These are phyloP conservation scores for Anisodus tanguticus DNA, from an alignment of 257 asterid species.

Conservation along the genomic window DNA sequence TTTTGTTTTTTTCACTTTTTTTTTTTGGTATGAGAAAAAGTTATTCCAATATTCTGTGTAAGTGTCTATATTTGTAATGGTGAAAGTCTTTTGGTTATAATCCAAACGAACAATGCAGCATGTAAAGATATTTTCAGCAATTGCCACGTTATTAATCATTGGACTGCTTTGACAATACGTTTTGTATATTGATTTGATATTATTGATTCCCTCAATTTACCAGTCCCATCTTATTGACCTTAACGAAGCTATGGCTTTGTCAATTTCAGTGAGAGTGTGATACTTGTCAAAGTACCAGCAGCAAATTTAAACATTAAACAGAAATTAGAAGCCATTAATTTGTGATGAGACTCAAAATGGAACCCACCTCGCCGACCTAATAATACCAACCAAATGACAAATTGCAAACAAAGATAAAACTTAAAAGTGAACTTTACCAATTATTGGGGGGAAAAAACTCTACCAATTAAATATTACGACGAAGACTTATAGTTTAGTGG, in stretches of 20 bases:
- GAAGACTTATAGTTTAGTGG: not conserved
- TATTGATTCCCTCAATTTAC: not conserved
- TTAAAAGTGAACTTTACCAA: not conserved
- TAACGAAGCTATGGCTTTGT: not conserved
- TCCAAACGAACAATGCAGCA: constrained; percentile 21
- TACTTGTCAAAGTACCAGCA: not conserved
- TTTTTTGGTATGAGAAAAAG: not conserved
- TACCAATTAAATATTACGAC: not conserved
- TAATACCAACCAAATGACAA: not conserved
- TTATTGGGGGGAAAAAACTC: not conserved
- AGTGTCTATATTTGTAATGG: not conserved
- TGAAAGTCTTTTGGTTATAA: not conserved
- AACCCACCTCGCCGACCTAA: not conserved
- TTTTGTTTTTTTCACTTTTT: not conserved
- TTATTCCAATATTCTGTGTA: constrained; percentile 1
- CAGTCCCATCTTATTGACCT: not conserved
- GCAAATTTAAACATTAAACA: not conserved
- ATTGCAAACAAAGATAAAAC: not conserved
- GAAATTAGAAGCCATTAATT: not conserved
- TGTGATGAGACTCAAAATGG: not conserved
- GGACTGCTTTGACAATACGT: not conserved
- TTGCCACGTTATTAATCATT: constrained; percentile 13
- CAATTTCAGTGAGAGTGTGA: not conserved
- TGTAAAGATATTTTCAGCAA: constrained; percentile 8
- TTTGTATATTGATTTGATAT: constrained; percentile 8